Percentiles rank a stretch among this genome's conserved stretches.
Evolutionary conservation across 352 stramenopile genomes (phyloP).

Genomic region (Pythium sp.): DNA sequence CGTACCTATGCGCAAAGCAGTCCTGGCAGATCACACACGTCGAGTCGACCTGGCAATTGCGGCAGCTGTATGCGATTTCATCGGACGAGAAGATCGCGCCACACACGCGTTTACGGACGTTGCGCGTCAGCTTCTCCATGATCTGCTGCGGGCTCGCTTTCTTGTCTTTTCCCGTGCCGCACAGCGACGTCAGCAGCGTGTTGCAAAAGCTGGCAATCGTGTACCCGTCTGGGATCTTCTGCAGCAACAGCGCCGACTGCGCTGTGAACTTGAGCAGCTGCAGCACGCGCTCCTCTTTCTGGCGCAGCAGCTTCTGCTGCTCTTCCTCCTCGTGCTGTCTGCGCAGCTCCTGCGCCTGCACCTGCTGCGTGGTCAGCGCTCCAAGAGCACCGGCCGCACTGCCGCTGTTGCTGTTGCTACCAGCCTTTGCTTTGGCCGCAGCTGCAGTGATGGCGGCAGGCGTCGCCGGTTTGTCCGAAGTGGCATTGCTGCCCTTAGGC

Average conservation of each 20-base stretch:
- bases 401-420: background rate
- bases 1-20: slow-evolving; percentile 79
- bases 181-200: slow-evolving; percentile 53
- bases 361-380: slow-evolving; percentile 11
- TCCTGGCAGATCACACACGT: slow-evolving; percentile 87
- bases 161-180: slow-evolving; percentile 51
- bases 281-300: slow-evolving; percentile 44
- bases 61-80: slow-evolving; percentile 87
- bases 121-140: slow-evolving; percentile 55
- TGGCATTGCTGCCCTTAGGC: slow-evolving; percentile 43
- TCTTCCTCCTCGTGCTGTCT: slow-evolving; percentile 28
- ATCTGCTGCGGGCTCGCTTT: slow-evolving; percentile 43
- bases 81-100: slow-evolving; percentile 83
- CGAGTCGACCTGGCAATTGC: slow-evolving; percentile 83
- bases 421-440: slow-evolving; percentile 23
- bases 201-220: slow-evolving; percentile 35
- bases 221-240: slow-evolving; percentile 15
- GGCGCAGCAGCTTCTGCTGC: slow-evolving; percentile 27
- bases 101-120: slow-evolving; percentile 71
- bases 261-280: slow-evolving; percentile 46
- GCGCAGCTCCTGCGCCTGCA: slow-evolving; percentile 23
- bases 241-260: slow-evolving; percentile 35
- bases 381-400: background rate
- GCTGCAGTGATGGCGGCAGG: slow-evolving; percentile 15
- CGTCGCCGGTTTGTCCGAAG: slow-evolving; percentile 33